Conservation (phyloP, 352 stramenopile genomes). For the Phytophthora pisi region DNA sequence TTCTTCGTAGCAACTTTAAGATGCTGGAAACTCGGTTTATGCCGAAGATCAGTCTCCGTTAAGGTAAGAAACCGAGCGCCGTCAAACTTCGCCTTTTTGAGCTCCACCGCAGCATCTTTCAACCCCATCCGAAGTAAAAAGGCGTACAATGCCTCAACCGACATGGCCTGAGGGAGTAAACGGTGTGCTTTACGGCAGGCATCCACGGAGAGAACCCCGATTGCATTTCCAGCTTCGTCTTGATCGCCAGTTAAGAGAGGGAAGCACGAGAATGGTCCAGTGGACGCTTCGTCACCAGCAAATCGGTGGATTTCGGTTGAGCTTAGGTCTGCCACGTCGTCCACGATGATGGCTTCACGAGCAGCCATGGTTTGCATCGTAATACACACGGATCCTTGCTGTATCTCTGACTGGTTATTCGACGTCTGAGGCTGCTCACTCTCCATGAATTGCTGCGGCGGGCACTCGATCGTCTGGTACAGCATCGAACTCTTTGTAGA, state of each 20-base stretch:
- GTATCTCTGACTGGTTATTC: conserved; percentile 12
- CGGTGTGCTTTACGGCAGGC: conserved; percentile 53
- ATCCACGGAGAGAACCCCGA: conserved; percentile 69
- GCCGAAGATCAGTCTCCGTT: conserved; percentile 56
- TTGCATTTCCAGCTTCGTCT: not conserved
- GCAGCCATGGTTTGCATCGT: conserved; percentile 47
- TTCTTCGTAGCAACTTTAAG: conserved; percentile 67
- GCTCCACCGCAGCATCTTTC: conserved; percentile 49
- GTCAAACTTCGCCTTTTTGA: conserved; percentile 49
- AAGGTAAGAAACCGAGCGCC: conserved; percentile 51
- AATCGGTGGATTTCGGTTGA: conserved; percentile 34
- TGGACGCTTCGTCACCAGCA: conserved; percentile 13
- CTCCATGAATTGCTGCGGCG: not conserved
- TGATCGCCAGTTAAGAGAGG: conserved; percentile 32
- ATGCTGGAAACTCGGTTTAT: conserved; percentile 50
- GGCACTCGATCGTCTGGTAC: conserved; percentile 34
- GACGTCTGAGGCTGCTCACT: not conserved
- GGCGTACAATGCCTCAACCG: conserved; percentile 38
- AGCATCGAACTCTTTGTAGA: conserved; percentile 63
- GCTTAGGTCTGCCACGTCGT: conserved; percentile 38
- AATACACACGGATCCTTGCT: conserved; percentile 11
- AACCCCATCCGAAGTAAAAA: conserved; percentile 66
- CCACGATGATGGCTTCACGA: conserved; percentile 37
- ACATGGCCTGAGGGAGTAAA: conserved; percentile 68
- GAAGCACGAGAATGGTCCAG: conserved; percentile 63